Base-by-base conservation (phyloP, 805 yeast genomes). In the Starmerella gropengiesseri region DNA sequence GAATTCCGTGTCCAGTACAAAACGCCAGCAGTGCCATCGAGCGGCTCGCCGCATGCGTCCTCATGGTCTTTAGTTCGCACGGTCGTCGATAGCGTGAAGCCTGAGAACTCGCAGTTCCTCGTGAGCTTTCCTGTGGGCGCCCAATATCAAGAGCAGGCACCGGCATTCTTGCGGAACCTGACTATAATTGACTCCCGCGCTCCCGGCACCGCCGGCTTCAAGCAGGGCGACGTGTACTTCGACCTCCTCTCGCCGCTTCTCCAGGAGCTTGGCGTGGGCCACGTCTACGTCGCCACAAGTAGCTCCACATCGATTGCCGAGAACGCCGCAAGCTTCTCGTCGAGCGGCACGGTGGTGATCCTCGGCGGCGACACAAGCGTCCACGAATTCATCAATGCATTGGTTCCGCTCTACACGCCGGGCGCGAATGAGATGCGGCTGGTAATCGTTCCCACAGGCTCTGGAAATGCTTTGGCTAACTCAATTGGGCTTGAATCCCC, bases 351-450 rank as follows among this genome's bases (percentile, higher is more conserved):
- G 1, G 62, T 81, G 8, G 56, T 82, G 2, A 62, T 86, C 27
- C 60, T 87, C 7, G 80, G 93, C 29, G 96, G 96, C 2, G 96
- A 87, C 56, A 86, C 95, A 1, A 77, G 93, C 1, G 64, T 84
- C 5, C 75, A 72, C 38, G 96, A 87, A 58, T 74, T 87, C 39
- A 52, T 84, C 43, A 86, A 86, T 56, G 65, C 60, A 16, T 57
- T 70, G 21, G 55, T 48, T 11, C 50, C 53, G 3, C 27, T 41
- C 5, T 26, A 5, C 14, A 18, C 5, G 19, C 38, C 41, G 9
- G 13, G 40, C 13, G n/a, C 46, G 31, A 4, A 41, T 52, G 40
- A 46, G 8, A 19, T 44, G 34, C 38, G 54, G 3, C 45, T 64
- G 5, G 49, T 45, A 8, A 45, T 66, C 14, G 58, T 87, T 13